Evolutionary conservation across 805 yeast genomes (phyloP).

Genomic region (Saturnispora galanensis): DNA sequence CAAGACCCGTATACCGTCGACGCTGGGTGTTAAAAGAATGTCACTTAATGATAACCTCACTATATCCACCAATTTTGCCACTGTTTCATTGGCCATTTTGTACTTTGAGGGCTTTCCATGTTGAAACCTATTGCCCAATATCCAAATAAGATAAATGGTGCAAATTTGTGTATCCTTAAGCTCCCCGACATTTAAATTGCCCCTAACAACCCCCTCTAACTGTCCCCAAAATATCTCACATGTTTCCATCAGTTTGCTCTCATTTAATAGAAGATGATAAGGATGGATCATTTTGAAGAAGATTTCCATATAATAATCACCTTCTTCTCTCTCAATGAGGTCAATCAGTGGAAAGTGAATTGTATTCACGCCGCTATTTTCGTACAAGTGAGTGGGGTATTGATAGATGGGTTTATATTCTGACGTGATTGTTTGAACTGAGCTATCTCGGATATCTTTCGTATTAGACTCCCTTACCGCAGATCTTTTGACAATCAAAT

Average conservation of each 20-base stretch:
- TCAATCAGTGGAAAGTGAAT: slow-evolving; percentile 32
- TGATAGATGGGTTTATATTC: slow-evolving; percentile 28
- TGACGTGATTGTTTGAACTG: slow-evolving; percentile 27
- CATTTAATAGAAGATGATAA: slow-evolving; percentile 33
- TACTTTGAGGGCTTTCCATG: slow-evolving; percentile 18
- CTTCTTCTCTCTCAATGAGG: slow-evolving; percentile 26
- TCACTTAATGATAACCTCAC: slow-evolving; percentile 35
- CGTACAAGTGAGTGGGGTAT: slow-evolving; percentile 26
- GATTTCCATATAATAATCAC: slow-evolving; percentile 28
- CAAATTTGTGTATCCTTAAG: slow-evolving; percentile 31
- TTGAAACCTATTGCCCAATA: slow-evolving; percentile 29
- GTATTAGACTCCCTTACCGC: slow-evolving; percentile 25
- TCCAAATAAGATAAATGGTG: slow-evolving; percentile 39
- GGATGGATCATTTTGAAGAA: slow-evolving; percentile 38
- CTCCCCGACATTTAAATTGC: slow-evolving; percentile 9
- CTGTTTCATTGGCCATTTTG: slow-evolving; percentile 13
- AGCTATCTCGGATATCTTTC: slow-evolving; percentile 25
- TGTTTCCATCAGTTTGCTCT: slow-evolving; percentile 23
- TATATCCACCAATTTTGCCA: slow-evolving; percentile 30
- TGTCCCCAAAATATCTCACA: slow-evolving; percentile 34
- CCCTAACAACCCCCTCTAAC: slow-evolving; percentile 12
- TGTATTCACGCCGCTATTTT: slow-evolving; percentile 23
- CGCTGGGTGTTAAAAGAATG: slow-evolving; percentile 33
- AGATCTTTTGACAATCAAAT: slow-evolving; percentile 31
- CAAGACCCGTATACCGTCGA: slow-evolving; percentile 35